Base-by-base conservation (phyloP, 2,329 filamentous ascomycete species). In the Venturia nashicola region DNA sequence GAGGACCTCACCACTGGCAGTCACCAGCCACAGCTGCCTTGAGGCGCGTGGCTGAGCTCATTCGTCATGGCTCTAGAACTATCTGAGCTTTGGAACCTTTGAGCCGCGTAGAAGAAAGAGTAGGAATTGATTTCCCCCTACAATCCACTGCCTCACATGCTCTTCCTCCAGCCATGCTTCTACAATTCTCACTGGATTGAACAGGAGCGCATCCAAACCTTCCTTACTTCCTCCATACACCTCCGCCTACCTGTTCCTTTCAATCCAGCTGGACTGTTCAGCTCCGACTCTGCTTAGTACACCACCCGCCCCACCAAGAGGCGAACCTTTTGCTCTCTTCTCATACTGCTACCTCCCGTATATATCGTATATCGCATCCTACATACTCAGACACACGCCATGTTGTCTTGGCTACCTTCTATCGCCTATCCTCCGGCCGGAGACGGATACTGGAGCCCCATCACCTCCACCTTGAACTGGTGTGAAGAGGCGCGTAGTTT, bases 401-500 rank as follows among this genome's bases (percentile, higher is more conserved):
- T 63, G 61, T 27, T 57, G 27, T 63, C 61, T 11, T 63, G 61
- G 61, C 36, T 63, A 42, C 61, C 61, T 23, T 78, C 76, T 14
- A 70, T 80, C 66, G 73, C 77, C 1, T 82, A 82, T 67, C 77
- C 78, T 65, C 80, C 82, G 14, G 73, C 80, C 34, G 71, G 78
- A 63, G 77, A 79, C 44, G 86, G 86, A 23, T 85, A 83, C 72
- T 91, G 87, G 87, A 82, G 80, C 6, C 83, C 86, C 27, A 84
- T 88, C 64, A 90, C 87, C 1, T 86, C 85, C 9, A 90, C 87
- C 0, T 71, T 90, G 55, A 90, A 91, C 72, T 91, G 89, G 82
- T 92, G 89, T 71, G 89, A 91, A 80, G 89, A 91, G 80, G 86
- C 86, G 73, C 66, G 73, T 66, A 51, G 8, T 23, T n/a, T 6